phyloP scores from a whole-genome alignment of 2,329 filamentous ascomycete species.

The Truncatella angustata region DNA sequence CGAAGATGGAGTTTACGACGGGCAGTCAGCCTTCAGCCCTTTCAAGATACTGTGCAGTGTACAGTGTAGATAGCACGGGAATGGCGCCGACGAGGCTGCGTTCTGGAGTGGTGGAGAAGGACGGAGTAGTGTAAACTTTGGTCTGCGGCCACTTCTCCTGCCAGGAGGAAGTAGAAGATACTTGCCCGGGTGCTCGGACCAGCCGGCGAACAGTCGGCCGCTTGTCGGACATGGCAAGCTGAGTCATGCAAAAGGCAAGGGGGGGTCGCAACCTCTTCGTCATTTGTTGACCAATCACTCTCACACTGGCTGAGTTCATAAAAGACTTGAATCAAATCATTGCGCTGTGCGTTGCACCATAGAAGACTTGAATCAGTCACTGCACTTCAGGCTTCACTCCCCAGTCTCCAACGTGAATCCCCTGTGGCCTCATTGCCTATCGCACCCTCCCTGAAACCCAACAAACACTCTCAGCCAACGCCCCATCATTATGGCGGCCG shows the following conservation, averaged over 20 bases:
- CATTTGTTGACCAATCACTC: neutral
- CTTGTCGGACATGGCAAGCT: constrained; percentile 21
- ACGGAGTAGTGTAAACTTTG: neutral
- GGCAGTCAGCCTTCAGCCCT: neutral
- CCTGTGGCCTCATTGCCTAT: no score
- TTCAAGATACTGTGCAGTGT: neutral
- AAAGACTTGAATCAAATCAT: no score
- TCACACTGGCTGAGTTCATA: no score
- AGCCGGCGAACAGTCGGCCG: constrained; percentile 14
- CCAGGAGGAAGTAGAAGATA: constrained; percentile 10
- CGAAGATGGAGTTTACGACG: neutral
- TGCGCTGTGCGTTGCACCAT: no score
- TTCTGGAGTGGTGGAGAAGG: neutral
- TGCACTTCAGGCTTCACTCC: no score
- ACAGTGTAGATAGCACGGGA: neutral
- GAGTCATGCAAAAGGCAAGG: neutral
- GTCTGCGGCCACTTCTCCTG: neutral
- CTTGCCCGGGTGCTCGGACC: neutral
- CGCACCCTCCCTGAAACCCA: no score
- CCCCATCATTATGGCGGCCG: constrained; percentile 26
- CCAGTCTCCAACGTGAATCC: no score
- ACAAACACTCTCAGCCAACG: neutral
- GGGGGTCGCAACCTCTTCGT: neutral
- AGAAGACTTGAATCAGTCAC: no score
- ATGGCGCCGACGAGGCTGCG: neutral